Evolutionary conservation across 306 rosid species (phyloP).

Genomic region (Corylus avellana): DNA sequence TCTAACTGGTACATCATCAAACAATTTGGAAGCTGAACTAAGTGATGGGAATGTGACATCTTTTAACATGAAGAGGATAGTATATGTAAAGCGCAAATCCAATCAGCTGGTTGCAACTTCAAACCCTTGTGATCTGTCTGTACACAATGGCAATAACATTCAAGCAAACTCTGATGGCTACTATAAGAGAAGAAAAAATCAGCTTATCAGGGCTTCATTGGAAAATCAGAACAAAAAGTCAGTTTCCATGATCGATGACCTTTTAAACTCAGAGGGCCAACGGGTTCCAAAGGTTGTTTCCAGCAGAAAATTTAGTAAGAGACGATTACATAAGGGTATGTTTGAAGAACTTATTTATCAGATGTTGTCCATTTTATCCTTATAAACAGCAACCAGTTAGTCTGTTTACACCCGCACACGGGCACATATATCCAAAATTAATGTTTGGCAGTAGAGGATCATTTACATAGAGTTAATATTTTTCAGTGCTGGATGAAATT

Average conservation of each 20-base stretch:
- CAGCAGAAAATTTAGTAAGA: slow-evolving; percentile 56
- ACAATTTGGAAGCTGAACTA: slow-evolving; percentile 46
- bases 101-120: slow-evolving; percentile 89
- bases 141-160: slow-evolving; percentile 45
- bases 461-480: background rate
- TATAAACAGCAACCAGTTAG: background rate
- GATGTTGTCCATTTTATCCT: background rate
- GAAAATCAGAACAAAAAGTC: slow-evolving; percentile 51
- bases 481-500: background rate
- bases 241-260: slow-evolving; percentile 38
- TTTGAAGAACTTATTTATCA: slow-evolving; percentile 29
- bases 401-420: background rate
- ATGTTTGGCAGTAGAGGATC: background rate
- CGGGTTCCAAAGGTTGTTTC: slow-evolving; percentile 45
- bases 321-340: slow-evolving; percentile 69
- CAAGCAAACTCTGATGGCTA: slow-evolving; percentile 69
- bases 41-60: slow-evolving; percentile 42
- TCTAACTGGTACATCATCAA: slow-evolving; percentile 36
- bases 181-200: slow-evolving; percentile 85
- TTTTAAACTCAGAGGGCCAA: slow-evolving; percentile 44
- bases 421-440: background rate
- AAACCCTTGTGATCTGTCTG: slow-evolving; percentile 49
- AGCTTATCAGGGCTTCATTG: slow-evolving; percentile 70
- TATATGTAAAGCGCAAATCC: slow-evolving; percentile 75
- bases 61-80: slow-evolving; percentile 53